These are phyloP conservation scores for Torulaspora indica DNA, from an alignment of 805 yeast species.

Conservation along the genomic window DNA sequence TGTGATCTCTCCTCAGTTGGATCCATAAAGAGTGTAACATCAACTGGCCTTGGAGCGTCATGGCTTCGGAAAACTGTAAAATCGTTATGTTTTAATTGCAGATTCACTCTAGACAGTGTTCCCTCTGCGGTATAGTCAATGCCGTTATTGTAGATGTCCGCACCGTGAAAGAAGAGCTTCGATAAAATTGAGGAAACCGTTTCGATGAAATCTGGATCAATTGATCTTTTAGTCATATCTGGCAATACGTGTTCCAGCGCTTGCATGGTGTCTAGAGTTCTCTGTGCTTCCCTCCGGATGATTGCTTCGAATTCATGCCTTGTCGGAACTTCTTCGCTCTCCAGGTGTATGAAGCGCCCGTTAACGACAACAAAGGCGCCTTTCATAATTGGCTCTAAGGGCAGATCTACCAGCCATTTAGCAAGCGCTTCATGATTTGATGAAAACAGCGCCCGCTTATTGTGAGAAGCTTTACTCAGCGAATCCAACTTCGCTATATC, in stretches of 20 bases:
- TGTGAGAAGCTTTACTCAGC: not conserved
- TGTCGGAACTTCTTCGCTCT: conserved; percentile 23
- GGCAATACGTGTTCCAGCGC: conserved; percentile 26
- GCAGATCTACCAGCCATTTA: conserved; percentile 30
- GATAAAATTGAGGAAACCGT: conserved; percentile 42
- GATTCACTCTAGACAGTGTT: conserved; percentile 46
- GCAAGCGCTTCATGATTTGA: conserved; percentile 12
- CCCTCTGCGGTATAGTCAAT: conserved; percentile 41
- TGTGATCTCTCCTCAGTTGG: conserved; percentile 72
- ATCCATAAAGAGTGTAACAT: conserved; percentile 58
- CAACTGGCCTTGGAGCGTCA: conserved; percentile 41
- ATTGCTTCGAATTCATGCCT: conserved; percentile 38
- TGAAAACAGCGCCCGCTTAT: conserved; percentile 7
- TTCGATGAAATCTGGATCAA: conserved; percentile 46
- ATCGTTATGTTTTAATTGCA: conserved; percentile 27
- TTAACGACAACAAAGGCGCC: conserved; percentile 45
- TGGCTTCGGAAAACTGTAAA: conserved; percentile 24
- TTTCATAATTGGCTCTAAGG: conserved; percentile 24
- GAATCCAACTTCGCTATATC: conserved; percentile 23
- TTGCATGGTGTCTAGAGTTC: conserved; percentile 39
- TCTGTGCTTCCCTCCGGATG: conserved; percentile 44
- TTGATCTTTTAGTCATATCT: conserved; percentile 14
- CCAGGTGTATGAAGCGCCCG: conserved; percentile 48
- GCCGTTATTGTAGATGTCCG: conserved; percentile 26
- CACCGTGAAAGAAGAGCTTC: conserved; percentile 39